These are phyloP conservation scores for Sanghuangporus sanghuang DNA, from an alignment of 1,284 basidiomycete genomes.

Conservation along the genomic window DNA sequence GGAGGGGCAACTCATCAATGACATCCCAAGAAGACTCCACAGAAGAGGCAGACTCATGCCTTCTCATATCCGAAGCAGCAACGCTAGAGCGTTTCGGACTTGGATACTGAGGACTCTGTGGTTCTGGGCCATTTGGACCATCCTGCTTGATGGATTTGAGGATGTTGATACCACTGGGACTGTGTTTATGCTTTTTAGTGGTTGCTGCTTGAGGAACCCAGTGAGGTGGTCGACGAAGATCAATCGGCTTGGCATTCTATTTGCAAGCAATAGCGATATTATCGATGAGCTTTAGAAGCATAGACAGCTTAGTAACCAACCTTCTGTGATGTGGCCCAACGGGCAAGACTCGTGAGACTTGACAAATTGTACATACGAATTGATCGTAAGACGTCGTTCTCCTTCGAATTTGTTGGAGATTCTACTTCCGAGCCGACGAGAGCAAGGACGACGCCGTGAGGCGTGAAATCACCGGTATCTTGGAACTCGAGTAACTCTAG, in stretches of 20 bases:
- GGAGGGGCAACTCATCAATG: constrained; percentile 67
- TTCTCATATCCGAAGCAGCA: background rate
- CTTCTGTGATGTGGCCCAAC: constrained; percentile 64
- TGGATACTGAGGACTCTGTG: constrained; percentile 26
- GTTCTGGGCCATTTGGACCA: constrained; percentile 27
- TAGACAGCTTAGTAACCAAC: constrained; percentile 30
- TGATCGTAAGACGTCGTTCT: constrained; percentile 47
- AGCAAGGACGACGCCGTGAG: constrained; percentile 69
- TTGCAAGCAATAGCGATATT: constrained; percentile 10
- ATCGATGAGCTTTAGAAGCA: constrained; percentile 5
- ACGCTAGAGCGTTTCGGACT: constrained; percentile 22
- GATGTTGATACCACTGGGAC: constrained; percentile 50
- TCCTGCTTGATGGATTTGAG: constrained; percentile 53
- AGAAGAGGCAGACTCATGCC: constrained; percentile 26
- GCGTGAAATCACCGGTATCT: constrained; percentile 49
- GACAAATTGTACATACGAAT: constrained; percentile 77
- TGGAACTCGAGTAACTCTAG: constrained; percentile 69
- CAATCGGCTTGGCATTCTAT: constrained; percentile 55
- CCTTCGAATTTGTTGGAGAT: constrained; percentile 37
- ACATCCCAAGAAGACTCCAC: constrained; percentile 64
- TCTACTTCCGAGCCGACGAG: constrained; percentile 60
- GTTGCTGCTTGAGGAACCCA: constrained; percentile 48
- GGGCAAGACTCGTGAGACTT: constrained; percentile 66
- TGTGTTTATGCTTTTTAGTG: constrained; percentile 48
- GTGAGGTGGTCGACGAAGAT: constrained; percentile 47